Conservation (phyloP, 768 basidiomycete species). For the Nidula microcarpa region DNA sequence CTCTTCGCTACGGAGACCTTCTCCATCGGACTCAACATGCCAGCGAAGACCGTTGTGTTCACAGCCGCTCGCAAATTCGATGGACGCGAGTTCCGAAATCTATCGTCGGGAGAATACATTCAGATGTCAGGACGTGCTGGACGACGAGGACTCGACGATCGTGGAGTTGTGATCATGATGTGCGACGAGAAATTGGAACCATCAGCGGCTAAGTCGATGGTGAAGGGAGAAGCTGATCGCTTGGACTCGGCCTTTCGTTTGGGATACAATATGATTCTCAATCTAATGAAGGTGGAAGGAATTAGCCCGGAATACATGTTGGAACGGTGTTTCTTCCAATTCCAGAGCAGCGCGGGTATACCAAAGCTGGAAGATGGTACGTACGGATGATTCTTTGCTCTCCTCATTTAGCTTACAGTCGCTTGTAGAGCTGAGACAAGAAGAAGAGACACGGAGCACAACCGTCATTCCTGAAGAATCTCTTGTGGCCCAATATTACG, state of each 20-base stretch:
- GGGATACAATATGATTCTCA: slow-evolving; percentile 99
- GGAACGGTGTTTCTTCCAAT: slow-evolving; percentile 96
- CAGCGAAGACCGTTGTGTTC: slow-evolving; percentile 99
- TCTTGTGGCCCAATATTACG: slow-evolving; percentile 86
- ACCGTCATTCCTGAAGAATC: slow-evolving; percentile 83
- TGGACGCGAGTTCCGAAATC: slow-evolving; percentile 88
- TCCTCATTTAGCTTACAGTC: slow-evolving; percentile 1
- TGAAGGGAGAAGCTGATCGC: slow-evolving; percentile 96
- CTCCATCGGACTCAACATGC: slow-evolving; percentile 98
- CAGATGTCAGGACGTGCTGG: slow-evolving; percentile 99
- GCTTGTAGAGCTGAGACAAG: slow-evolving; percentile 62
- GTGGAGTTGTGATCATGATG: slow-evolving; percentile 99
- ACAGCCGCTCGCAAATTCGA: slow-evolving; percentile 95
- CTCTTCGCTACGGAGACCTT: slow-evolving; percentile 99
- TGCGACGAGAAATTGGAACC: slow-evolving; percentile 98
- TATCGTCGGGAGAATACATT: slow-evolving; percentile 96
- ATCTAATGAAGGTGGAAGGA: slow-evolving; percentile 97
- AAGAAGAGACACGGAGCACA: slow-evolving; percentile 61
- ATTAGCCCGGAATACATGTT: slow-evolving; percentile 99
- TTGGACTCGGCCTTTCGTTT: slow-evolving; percentile 98
- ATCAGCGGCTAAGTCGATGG: slow-evolving; percentile 87
- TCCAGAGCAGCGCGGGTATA: slow-evolving; percentile 92
- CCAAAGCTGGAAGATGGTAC: slow-evolving; percentile 80
- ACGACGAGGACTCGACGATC: slow-evolving; percentile 92
- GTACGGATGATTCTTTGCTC: slow-evolving; percentile 15